Base-by-base conservation (phyloP, 179 eudicot species). In the Carnegiea gigantea region DNA sequence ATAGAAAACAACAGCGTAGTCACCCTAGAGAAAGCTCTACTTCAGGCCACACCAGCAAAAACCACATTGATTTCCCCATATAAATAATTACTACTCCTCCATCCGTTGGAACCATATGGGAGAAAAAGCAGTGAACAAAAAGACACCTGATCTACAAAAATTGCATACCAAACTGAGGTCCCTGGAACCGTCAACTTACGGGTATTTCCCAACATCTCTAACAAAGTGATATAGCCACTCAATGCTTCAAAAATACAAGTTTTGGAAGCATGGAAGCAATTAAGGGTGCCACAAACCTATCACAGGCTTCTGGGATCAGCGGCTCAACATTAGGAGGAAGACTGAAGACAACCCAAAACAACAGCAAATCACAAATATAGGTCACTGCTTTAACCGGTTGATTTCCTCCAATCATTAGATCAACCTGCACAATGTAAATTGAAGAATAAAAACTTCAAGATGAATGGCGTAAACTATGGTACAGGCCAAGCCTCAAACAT, bases 381-480 rank as follows among this genome's bases (percentile, higher is more conserved):
- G 83, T 62, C 82, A 92, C 90, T 77, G 99, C 98, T 81, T 85
- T 91, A 65, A 91, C 89, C 10, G 97, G 97, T 78, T 91, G 89
- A 84, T 89, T 90, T 51, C 99, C 97, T 80, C 93, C 89, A 54
- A 96, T 83, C 99, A 96, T 96, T 78, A 92, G 96, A 91, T 96
- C 98, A 81, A 92, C 86, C 99, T 95, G 91, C 82, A 83, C 44
- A 78, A 78, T 70, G 78, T 6, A 48, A 26, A 83, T 51, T 5
- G 83, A 70, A 78, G 40, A 82, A 78, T 11, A 15, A 54, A 17
- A 23, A 5, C 5, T 51, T 10, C 18, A 53, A 60, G 75, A 24
- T 77, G 30, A 64, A 36, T 46, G 30, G 72, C 24, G 40, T 57
- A 26, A 79, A 43, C 62, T 79, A 36, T 17, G 54, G 23, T 12